Conservation (phyloP, 768 basidiomycete genomes). For the Rhodotorula sphaerocarpa region DNA sequence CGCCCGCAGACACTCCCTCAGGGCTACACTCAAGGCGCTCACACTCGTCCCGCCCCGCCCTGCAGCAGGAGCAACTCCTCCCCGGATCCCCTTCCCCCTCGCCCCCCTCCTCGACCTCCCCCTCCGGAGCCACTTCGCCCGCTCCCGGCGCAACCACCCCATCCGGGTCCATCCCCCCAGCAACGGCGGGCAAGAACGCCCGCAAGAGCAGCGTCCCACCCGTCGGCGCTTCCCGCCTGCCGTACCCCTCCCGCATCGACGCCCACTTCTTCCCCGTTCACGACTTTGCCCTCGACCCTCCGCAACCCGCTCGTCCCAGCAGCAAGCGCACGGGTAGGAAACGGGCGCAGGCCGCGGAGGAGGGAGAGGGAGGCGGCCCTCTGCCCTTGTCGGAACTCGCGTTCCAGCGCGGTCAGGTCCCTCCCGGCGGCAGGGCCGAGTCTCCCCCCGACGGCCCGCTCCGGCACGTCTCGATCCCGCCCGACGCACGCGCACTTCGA, state of each 20-base stretch:
- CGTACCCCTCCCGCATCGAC: neutral
- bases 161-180: neutral
- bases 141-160: neutral
- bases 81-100: neutral
- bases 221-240: neutral
- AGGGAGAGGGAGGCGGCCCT: neutral
- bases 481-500: neutral
- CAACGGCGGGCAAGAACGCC: too few relatives aligned
- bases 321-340: neutral
- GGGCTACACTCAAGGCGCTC: neutral
- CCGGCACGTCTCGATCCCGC: too few relatives aligned
- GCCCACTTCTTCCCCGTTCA: neutral
- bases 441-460: too few relatives aligned
- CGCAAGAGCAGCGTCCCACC: neutral
- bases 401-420: too few relatives aligned
- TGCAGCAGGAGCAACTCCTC: slow-evolving; percentile 9
- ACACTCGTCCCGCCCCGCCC: neutral
- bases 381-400: too few relatives aligned
- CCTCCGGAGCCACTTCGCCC: neutral
- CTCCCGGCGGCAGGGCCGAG: too few relatives aligned
- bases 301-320: neutral
- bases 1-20: neutral
- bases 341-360: too few relatives aligned
- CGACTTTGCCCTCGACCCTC: neutral
- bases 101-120: neutral